Percentiles rank a stretch among this genome's conserved stretches.
These are phyloP conservation scores for Penicillium sclerotigenum DNA, from an alignment of 2,329 filamentous ascomycete genomes.

Conservation along the genomic window DNA sequence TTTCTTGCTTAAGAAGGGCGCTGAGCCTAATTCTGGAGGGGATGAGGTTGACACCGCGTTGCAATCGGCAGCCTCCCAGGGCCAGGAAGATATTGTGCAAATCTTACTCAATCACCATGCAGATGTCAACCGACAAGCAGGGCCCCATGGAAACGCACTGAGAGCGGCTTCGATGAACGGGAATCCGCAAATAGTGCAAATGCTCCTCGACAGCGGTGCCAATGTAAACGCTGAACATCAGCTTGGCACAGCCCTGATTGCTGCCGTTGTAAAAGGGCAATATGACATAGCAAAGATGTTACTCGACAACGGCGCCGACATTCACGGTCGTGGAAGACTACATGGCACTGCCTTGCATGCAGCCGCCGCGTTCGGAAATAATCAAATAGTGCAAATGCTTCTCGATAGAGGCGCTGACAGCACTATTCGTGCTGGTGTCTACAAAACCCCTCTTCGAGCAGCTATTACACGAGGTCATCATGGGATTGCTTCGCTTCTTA, in stretches of 20 bases:
- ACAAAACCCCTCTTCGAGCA: neutral
- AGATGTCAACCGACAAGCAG: neutral
- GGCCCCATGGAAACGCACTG: neutral
- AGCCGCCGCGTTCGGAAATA: neutral
- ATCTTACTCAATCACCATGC: neutral
- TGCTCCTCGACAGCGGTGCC: neutral
- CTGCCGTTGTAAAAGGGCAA: neutral
- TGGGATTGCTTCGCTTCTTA: neutral
- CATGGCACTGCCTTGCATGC: neutral
- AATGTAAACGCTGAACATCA: neutral
- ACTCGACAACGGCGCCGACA: neutral
- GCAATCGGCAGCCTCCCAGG: neutral
- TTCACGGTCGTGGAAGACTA: neutral
- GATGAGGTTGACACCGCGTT: neutral
- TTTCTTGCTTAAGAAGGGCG: neutral
- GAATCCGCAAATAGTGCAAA: neutral
- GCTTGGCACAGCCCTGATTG: neutral
- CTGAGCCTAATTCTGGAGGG: neutral
- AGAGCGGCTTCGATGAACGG: neutral
- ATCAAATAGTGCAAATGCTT: neutral
- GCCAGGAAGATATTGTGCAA: neutral
- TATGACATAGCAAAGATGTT: neutral
- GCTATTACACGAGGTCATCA: neutral
- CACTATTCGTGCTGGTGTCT: neutral
- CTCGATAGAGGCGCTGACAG: neutral